A percentile compares a stretch with the other conserved stretches of the same genome.
Evolutionary conservation across 1,284 basidiomycete genomes (phyloP).

Genomic region (Rhodotorula glutinis): DNA sequence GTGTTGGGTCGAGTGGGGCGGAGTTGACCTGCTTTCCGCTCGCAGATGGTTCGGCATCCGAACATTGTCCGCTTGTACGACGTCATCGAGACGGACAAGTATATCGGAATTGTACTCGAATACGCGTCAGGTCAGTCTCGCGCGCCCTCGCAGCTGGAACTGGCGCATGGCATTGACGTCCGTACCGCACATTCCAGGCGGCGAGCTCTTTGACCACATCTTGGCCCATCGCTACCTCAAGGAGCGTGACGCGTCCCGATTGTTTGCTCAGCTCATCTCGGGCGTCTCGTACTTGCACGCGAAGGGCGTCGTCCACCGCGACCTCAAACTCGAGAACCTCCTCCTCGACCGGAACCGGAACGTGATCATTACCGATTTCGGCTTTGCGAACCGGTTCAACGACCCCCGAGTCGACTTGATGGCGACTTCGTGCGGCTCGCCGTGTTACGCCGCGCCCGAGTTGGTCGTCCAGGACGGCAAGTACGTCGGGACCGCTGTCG

Average conservation of each 20-base stretch:
- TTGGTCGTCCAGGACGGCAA: conserved; percentile 97
- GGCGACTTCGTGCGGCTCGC: conserved; percentile 96
- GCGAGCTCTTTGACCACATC: conserved; percentile 98
- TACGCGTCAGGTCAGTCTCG: conserved; percentile 73
- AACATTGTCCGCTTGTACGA: conserved; percentile 98
- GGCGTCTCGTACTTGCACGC: conserved; percentile 98
- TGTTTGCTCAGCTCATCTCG: conserved; percentile 97
- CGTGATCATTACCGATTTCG: conserved; percentile 98
- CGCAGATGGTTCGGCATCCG: conserved; percentile 85
- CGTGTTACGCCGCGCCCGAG: conserved; percentile 98
- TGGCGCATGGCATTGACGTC: too few species aligned
- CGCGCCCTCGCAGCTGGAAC: too few species aligned
- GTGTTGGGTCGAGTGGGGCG: too few species aligned
- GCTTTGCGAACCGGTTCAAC: conserved; percentile 96
- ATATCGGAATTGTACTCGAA: conserved; percentile 98
- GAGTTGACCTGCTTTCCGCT: too few species aligned
- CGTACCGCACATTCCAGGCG: conserved; percentile 59
- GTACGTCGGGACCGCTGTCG: conserved; percentile 97
- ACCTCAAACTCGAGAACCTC: conserved; percentile 97
- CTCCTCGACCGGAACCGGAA: conserved; percentile 95
- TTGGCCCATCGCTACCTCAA: conserved; percentile 95
- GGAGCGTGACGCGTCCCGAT: conserved; percentile 89
- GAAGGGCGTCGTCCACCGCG: conserved; percentile 98
- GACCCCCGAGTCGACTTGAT: conserved; percentile 86
- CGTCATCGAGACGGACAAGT: conserved; percentile 98